A percentile compares a stretch with the other conserved stretches of the same genome.
These are phyloP conservation scores for Magnaporthiopsis incrustans DNA, from an alignment of 2,329 filamentous ascomycete species.

Conservation along the genomic window DNA sequence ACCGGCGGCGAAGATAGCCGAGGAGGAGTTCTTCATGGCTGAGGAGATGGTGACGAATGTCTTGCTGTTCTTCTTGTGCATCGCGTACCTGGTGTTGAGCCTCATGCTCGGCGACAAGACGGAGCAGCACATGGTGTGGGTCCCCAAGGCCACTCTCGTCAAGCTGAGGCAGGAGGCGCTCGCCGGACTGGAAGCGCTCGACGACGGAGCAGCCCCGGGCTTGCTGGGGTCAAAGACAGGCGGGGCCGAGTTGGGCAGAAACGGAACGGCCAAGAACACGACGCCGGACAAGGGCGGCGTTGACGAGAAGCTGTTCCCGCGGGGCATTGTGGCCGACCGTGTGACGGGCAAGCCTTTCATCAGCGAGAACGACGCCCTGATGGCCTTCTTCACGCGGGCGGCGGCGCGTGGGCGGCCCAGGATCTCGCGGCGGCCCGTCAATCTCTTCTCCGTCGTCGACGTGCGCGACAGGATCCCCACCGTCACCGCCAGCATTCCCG, in stretches of 20 bases:
- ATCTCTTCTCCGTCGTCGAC: constrained; percentile 4
- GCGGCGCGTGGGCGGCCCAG: not conserved
- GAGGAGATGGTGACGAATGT: not conserved
- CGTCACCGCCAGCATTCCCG: not conserved
- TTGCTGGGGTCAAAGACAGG: too few relatives aligned
- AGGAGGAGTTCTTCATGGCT: constrained; percentile 5
- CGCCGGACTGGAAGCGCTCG: constrained; percentile 2
- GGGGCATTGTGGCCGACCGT: constrained; percentile 4
- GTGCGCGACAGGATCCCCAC: constrained; percentile 4
- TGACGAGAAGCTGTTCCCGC: constrained; percentile 1
- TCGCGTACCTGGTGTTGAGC: not conserved
- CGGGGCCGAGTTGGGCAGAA: not conserved
- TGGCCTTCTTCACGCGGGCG: constrained; percentile 3
- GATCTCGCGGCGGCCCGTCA: constrained; percentile 1
- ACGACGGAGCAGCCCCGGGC: not conserved
- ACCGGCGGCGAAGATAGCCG: not conserved
- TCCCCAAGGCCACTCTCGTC: constrained; percentile 2
- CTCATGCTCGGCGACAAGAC: not conserved
- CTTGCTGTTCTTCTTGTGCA: not conserved
- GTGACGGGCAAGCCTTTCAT: constrained; percentile 4
- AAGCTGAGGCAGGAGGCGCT: constrained; percentile 4
- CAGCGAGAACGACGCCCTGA: constrained; percentile 3
- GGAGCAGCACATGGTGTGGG: constrained; percentile 1
- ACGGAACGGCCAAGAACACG: not conserved
- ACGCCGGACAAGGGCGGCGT: not conserved